Evolutionary conservation across 2,329 filamentous ascomycete species (phyloP).

Genomic region (Penicillium brevicompactum): DNA sequence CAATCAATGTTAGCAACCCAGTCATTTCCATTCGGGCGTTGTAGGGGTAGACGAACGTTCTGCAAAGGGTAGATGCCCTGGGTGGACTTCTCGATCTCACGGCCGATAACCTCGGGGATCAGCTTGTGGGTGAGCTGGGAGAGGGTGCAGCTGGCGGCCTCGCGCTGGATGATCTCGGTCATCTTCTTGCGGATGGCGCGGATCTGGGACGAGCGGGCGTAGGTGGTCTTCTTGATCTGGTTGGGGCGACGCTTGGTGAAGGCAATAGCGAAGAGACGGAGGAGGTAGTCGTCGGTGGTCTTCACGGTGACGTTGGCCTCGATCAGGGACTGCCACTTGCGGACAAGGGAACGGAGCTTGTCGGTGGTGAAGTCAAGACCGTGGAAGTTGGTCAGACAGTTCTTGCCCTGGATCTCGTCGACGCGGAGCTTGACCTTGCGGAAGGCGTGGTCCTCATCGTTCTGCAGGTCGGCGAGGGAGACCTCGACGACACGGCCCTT

Average conservation of each 20-base stretch:
- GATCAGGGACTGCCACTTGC: constrained; percentile 99
- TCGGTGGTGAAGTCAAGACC: constrained; percentile 99
- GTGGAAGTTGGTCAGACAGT: constrained; percentile 99
- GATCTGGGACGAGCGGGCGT: constrained; percentile 95
- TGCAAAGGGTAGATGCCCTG: constrained; percentile 99
- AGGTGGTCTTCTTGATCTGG: constrained; percentile 99
- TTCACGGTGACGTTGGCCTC: constrained; percentile 99
- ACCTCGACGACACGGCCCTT: constrained; percentile 99
- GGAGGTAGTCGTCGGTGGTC: constrained; percentile 99
- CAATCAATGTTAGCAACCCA: constrained; percentile 35
- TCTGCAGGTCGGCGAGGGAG: constrained; percentile 97
- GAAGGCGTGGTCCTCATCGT: constrained; percentile 99
- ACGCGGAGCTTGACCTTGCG: constrained; percentile 99
- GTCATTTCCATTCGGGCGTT: background rate
- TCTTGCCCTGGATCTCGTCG: constrained; percentile 99
- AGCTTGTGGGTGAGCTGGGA: constrained; percentile 97
- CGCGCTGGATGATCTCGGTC: constrained; percentile 97
- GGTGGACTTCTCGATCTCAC: constrained; percentile 99
- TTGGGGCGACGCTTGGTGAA: constrained; percentile 99
- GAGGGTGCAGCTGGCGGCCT: constrained; percentile 91
- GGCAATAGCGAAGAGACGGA: constrained; percentile 97
- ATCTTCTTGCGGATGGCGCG: constrained; percentile 99
- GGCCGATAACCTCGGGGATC: constrained; percentile 98
- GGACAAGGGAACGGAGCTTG: constrained; percentile 98
- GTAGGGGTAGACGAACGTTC: constrained; percentile 69